Evolutionary conservation across 345 rosid genomes (phyloP), one percentile per base, ranked within the genome.

Genomic region (Brassica incana): DNA sequence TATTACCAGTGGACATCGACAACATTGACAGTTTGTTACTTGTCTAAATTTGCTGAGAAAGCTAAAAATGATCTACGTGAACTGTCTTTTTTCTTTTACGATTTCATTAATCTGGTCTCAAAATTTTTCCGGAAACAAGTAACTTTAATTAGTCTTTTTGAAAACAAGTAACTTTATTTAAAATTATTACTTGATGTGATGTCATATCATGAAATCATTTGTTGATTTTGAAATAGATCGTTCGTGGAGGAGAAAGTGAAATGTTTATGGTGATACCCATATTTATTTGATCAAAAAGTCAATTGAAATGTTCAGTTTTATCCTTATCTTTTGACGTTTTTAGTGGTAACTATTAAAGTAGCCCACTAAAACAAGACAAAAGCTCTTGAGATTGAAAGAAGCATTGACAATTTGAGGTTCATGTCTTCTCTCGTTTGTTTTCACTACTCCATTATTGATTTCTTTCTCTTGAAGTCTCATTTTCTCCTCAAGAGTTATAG

Each of bases 271-370:
- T 18, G 48, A 69, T 40, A 58, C 60, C 18, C 33, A 69, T 43
- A 29, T 45, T n/a, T 52, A 67, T 67, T 10, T 67, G 54, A 56
- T 56, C 5, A 14, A 20, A 65, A 65, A 20, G 72, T 59, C 10
- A 58, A 16, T 45, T 30, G 60, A 40, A 33, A 36, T 68, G 43
- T 67, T 16, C 25, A 61, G 58, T 12, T 62, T 64, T 56, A 78
- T 54, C 77, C 48, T 78, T 71, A 78, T 71, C 81, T 72, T 40
- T 71, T 35, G 76, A 71, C 72, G 5, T 58, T 72, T 78, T 72
- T 29, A 65, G 66, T 27, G 77, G 67, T 65, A 15, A 65, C 67
- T 72, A 29, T 11, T 65, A 72, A 65, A 72, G 81, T 25, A 70
- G 54, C 35, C 65, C 80, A 77, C 75, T 70, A 36, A 50, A 63